Percentiles rank a stretch among this genome's conserved stretches.
phyloP scores from a whole-genome alignment of 2,329 filamentous ascomycete species.

The Trichoderma arundinaceum region DNA sequence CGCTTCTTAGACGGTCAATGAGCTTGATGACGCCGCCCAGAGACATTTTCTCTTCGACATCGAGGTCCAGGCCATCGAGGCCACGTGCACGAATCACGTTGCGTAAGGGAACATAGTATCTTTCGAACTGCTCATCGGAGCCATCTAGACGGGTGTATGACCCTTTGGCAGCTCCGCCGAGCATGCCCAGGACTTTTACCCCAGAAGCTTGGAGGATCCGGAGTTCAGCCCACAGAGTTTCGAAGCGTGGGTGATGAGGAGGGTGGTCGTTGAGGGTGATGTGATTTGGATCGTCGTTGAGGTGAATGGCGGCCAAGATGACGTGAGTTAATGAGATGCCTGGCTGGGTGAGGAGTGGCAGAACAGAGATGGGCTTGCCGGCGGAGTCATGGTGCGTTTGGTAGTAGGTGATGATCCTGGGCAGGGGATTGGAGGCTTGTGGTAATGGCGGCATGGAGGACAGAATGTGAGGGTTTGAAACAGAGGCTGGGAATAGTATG shows the following conservation, averaged over 20 bases:
- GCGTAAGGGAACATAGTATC: slow-evolving; percentile 72
- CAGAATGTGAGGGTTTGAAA: not conserved
- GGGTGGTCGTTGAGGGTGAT: slow-evolving; percentile 82
- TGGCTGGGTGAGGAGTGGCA: slow-evolving; percentile 56
- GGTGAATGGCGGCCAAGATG: slow-evolving; percentile 84
- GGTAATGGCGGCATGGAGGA: slow-evolving; percentile 44
- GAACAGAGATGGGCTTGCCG: slow-evolving; percentile 56
- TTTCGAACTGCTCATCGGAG: slow-evolving; percentile 66
- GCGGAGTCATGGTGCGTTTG: slow-evolving; percentile 58
- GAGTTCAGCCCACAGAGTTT: slow-evolving; percentile 79
- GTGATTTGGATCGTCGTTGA: slow-evolving; percentile 69
- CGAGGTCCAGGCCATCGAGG: slow-evolving; percentile 75
- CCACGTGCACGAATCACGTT: slow-evolving; percentile 65
- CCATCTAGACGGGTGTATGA: slow-evolving; percentile 67
- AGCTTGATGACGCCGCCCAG: slow-evolving; percentile 69
- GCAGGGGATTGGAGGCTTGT: slow-evolving; percentile 43
- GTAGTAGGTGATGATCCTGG: slow-evolving; percentile 59
- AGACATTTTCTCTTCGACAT: slow-evolving; percentile 79
- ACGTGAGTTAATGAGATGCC: slow-evolving; percentile 72
- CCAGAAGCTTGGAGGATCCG: slow-evolving; percentile 72
- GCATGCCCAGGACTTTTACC: slow-evolving; percentile 82
- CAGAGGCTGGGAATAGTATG: not conserved
- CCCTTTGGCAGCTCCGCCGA: slow-evolving; percentile 82
- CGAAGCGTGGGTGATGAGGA: slow-evolving; percentile 69
- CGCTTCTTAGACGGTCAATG: slow-evolving; percentile 69